A percentile compares a stretch with the other conserved stretches of the same genome.
phyloP scores from a whole-genome alignment of 2,329 filamentous ascomycete species.

The Coniochaeta sp. region DNA sequence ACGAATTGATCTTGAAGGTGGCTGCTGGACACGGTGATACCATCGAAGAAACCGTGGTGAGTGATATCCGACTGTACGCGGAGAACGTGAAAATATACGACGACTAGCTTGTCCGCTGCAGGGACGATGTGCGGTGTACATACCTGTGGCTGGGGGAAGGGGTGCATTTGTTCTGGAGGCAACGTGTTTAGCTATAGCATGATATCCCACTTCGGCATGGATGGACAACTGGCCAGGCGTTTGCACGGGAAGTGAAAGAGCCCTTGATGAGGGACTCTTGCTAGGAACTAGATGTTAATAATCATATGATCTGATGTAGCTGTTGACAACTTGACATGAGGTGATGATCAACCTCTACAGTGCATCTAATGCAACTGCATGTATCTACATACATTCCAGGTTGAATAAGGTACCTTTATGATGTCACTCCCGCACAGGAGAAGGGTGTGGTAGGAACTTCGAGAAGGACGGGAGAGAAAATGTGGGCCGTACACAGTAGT shows the following conservation, averaged over 20 bases:
- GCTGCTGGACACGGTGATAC: conserved; percentile 77
- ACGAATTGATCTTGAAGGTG: conserved; percentile 81
- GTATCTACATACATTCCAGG: no score
- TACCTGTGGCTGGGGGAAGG: background rate
- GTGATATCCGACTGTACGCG: conserved; percentile 76
- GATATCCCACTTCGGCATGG: background rate
- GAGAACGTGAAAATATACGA: conserved; percentile 78
- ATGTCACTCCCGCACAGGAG: background rate
- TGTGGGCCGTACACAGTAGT: no score
- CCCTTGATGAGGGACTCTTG: background rate
- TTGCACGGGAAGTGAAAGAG: background rate
- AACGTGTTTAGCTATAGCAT: background rate
- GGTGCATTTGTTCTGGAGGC: background rate
- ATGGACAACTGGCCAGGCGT: background rate
- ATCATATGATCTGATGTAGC: no score
- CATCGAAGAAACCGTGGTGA: conserved; percentile 71
- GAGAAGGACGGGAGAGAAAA: background rate
- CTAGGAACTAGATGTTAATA: no score
- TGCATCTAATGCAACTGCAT: no score
- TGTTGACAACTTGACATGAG: no score
- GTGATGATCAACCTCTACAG: no score
- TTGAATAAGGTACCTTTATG: background rate
- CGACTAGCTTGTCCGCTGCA: conserved; percentile 27
- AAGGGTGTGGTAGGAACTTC: background rate
- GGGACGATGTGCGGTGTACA: conserved; percentile 6